phyloP scores from a whole-genome alignment of 371 early-diverging fungal species.

The Capillidium rhysosporum region DNA sequence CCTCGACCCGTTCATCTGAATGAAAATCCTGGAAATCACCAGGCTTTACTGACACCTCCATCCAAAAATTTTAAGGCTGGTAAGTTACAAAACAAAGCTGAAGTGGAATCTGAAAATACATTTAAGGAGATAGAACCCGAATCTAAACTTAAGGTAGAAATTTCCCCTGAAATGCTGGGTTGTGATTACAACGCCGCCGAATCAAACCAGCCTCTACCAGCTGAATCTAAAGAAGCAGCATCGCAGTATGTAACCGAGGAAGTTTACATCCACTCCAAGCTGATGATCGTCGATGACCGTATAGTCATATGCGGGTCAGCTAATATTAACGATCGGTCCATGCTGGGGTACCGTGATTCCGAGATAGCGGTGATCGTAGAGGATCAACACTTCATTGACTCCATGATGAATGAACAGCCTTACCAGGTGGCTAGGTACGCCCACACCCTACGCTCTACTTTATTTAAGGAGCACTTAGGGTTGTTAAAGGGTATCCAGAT shows the following conservation, averaged over 20 bases:
- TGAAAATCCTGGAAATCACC: not conserved
- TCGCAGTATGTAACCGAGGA: slow-evolving; percentile 52
- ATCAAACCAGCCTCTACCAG: not conserved
- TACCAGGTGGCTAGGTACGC: slow-evolving; percentile 55
- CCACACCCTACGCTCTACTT: slow-evolving; percentile 42
- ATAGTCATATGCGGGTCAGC: slow-evolving; percentile 71
- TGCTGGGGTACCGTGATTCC: slow-evolving; percentile 72
- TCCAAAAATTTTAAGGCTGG: no score
- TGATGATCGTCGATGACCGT: slow-evolving; percentile 80
- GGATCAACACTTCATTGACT: slow-evolving; percentile 42
- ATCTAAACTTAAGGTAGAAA: no score
- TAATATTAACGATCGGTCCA: slow-evolving; percentile 79
- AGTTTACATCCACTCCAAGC: slow-evolving; percentile 78
- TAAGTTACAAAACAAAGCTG: not conserved
- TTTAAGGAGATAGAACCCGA: not conserved
- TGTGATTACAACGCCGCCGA: no score
- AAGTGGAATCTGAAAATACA: not conserved
- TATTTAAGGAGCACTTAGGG: slow-evolving; percentile 79
- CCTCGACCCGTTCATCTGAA: no score
- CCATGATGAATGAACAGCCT: slow-evolving; percentile 50
- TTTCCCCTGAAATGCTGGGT: no score
- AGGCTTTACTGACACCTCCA: not conserved
- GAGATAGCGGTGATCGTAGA: slow-evolving; percentile 75
- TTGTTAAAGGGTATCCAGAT: slow-evolving; percentile 24
- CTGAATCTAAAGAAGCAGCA: slow-evolving; percentile 12